These are phyloP conservation scores for Plasmodium sp. DNA, from an alignment of 169 alveolate species.

Conservation along the genomic window DNA sequence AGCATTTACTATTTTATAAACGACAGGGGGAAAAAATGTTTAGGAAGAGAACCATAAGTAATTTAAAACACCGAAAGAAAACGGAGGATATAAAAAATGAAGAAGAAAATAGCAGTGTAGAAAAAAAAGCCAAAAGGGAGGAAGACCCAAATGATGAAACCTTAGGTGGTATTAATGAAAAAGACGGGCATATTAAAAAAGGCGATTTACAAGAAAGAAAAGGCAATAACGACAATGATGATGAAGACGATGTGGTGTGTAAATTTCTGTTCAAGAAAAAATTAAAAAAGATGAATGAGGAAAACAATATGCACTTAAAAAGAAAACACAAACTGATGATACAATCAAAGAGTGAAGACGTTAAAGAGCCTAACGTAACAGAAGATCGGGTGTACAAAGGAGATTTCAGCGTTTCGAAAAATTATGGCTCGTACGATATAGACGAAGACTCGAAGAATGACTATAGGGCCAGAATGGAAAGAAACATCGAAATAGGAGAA, in stretches of 20 bases:
- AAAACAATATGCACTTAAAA: constrained; percentile 31
- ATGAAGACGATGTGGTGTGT: constrained; percentile 67
- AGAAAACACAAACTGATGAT: constrained; percentile 48
- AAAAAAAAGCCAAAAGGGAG: constrained; percentile 1
- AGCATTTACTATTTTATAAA: constrained; percentile 11
- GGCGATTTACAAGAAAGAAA: neutral
- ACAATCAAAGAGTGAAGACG: constrained; percentile 34
- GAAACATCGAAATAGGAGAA: constrained; percentile 87
- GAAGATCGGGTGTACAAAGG: constrained; percentile 67
- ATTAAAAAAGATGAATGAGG: constrained; percentile 63
- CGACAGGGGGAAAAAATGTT: constrained; percentile 17
- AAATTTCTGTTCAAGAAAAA: constrained; percentile 54
- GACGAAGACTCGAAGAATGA: constrained; percentile 85
- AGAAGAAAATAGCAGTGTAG: constrained; percentile 6
- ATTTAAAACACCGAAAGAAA: constrained; percentile 52
- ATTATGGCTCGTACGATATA: constrained; percentile 81
- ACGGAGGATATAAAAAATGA: constrained; percentile 56
- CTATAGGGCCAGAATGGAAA: constrained; percentile 87
- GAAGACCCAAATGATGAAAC: constrained; percentile 1
- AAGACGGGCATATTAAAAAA: constrained; percentile 1
- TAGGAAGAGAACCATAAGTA: constrained; percentile 44
- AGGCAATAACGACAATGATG: neutral
- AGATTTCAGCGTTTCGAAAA: constrained; percentile 42
- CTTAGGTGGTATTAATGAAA: neutral
- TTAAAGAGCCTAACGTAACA: constrained; percentile 61